A percentile compares a stretch with the other conserved stretches of the same genome.
phyloP scores from a whole-genome alignment of 2,329 filamentous ascomycete genomes.

The Neonectria sp. region DNA sequence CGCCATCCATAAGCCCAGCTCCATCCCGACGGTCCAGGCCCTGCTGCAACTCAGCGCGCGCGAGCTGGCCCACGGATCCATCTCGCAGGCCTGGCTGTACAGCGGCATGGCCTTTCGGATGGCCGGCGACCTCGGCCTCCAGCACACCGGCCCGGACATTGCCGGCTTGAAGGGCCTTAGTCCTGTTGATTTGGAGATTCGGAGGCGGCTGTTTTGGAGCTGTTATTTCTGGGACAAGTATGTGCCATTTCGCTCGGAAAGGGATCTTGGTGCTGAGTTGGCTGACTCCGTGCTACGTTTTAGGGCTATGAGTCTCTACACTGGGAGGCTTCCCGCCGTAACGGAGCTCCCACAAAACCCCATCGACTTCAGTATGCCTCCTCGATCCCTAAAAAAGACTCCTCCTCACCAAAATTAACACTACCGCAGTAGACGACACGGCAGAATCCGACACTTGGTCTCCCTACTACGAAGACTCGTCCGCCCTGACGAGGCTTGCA shows the following conservation, averaged over 20 bases:
- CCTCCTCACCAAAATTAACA: not conserved
- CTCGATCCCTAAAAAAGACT: not conserved
- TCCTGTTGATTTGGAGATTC: constrained; percentile 9
- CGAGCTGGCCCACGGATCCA: constrained; percentile 44
- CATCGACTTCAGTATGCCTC: not conserved
- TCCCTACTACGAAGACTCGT: constrained; percentile 1
- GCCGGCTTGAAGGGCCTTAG: constrained; percentile 4
- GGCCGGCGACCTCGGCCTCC: constrained; percentile 42
- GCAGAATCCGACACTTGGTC: not conserved
- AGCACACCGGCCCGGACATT: constrained; percentile 3
- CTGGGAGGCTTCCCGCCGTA: constrained; percentile 1
- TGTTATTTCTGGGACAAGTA: constrained; percentile 16
- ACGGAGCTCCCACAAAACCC: not conserved
- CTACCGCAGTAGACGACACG: not conserved
- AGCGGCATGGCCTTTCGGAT: constrained; percentile 52
- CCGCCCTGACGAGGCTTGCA: not conserved
- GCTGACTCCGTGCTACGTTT: not conserved
- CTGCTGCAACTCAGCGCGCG: constrained; percentile 48
- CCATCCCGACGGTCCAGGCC: constrained; percentile 49
- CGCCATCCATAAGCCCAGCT: constrained; percentile 47
- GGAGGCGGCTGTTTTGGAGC: constrained; percentile 7
- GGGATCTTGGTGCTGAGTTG: not conserved
- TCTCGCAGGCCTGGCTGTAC: constrained; percentile 51
- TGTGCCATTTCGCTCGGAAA: not conserved
- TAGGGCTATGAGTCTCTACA: constrained; percentile 6